These are phyloP conservation scores for Leccinum boreale DNA, from an alignment of 768 basidiomycete genomes.

Conservation along the genomic window DNA sequence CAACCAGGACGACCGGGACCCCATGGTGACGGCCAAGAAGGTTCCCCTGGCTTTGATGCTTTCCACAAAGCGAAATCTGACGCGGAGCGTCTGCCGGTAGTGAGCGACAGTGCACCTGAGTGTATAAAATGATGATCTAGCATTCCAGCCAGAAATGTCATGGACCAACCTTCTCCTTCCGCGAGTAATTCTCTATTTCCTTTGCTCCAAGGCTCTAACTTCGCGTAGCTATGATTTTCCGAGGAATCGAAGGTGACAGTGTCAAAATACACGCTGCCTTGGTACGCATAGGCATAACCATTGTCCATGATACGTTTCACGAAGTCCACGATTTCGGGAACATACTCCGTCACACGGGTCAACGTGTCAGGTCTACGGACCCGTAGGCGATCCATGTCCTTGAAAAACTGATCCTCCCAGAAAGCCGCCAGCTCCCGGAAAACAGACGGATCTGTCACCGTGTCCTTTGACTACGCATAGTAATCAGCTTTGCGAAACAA, in stretches of 20 bases:
- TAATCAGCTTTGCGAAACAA: slow-evolving; percentile 4
- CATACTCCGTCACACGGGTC: slow-evolving; percentile 95
- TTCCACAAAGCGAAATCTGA: slow-evolving; percentile 99
- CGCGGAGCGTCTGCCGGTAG: slow-evolving; percentile 67
- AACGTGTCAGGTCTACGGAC: slow-evolving; percentile 87
- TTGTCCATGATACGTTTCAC: slow-evolving; percentile 82
- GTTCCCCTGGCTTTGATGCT: slow-evolving; percentile 92
- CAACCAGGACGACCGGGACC: slow-evolving; percentile 90
- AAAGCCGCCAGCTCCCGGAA: slow-evolving; percentile 77
- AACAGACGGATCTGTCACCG: slow-evolving; percentile 83
- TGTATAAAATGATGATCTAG: not conserved
- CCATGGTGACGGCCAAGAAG: slow-evolving; percentile 96
- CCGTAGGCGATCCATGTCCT: slow-evolving; percentile 86
- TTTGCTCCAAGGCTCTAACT: slow-evolving; percentile 94
- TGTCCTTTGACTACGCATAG: slow-evolving; percentile 59
- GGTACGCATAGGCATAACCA: slow-evolving; percentile 70
- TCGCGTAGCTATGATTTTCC: slow-evolving; percentile 82
- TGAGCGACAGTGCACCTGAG: slow-evolving; percentile 54
- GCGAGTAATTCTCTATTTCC: slow-evolving; percentile 87
- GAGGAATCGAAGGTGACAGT: slow-evolving; percentile 76
- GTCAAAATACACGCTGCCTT: slow-evolving; percentile 91
- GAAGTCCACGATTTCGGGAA: slow-evolving; percentile 90
- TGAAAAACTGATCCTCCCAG: slow-evolving; percentile 90
- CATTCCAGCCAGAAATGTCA: not conserved
- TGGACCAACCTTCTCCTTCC: slow-evolving; percentile 79